Percentiles rank a stretch among this genome's conserved stretches.
phyloP scores from a whole-genome alignment of 441 rosid species.

The Arabidopsis hybrid region DNA sequence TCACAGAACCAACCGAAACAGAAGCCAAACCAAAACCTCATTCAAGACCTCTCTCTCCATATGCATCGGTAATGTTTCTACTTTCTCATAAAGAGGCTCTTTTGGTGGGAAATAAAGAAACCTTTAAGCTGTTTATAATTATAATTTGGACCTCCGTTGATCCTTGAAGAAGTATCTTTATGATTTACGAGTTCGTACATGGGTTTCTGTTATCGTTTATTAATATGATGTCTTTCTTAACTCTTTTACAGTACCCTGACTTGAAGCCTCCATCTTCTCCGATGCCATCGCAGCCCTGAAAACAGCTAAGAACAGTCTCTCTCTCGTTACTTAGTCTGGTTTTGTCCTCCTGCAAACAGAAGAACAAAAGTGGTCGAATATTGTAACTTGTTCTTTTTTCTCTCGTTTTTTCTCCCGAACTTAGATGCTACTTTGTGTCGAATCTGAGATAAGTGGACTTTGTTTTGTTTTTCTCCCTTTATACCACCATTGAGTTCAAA shows the following conservation, averaged over 20 bases:
- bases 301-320: constrained; percentile 3
- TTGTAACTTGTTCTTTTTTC: constrained; percentile 16
- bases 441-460: constrained; percentile 16
- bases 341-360: constrained; percentile 22
- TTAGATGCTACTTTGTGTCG: constrained; percentile 28
- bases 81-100: constrained; percentile 20
- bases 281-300: constrained; percentile 80
- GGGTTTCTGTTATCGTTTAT: constrained; percentile 11
- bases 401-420: constrained; percentile 1
- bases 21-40: constrained; percentile 58
- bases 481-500: constrained; percentile 25
- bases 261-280: constrained; percentile 96
- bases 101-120: constrained; percentile 3
- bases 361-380: constrained; percentile 30
- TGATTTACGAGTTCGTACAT: neutral
- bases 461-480: neutral
- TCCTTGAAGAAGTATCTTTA: neutral
- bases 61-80: constrained; percentile 62
- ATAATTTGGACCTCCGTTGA: constrained; percentile 12
- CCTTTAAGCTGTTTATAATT: neutral
- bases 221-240: constrained; percentile 18
- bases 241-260: constrained; percentile 78
- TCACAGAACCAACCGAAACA: constrained; percentile 48
- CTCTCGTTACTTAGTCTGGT: constrained; percentile 12
- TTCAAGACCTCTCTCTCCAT: constrained; percentile 85